phyloP scores from a whole-genome alignment of 257 asterid species.

The Plantago major region DNA sequence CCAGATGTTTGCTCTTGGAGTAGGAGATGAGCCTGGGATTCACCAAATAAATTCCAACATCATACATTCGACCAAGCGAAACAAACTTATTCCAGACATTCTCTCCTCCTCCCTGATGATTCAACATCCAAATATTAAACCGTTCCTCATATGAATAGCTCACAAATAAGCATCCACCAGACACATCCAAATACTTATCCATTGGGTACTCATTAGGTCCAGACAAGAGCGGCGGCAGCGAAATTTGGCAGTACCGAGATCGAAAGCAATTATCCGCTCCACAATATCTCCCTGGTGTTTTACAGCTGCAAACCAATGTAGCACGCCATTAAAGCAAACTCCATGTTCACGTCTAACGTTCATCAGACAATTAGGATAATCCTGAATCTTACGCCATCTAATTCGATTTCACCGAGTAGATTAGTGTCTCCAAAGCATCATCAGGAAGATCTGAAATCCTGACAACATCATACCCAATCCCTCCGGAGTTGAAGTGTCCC shows the following conservation, averaged over 20 bases:
- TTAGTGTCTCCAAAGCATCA: not conserved
- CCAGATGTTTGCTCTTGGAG: not conserved
- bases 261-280: not conserved
- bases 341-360: not conserved
- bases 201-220: no score
- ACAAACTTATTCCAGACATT: not conserved
- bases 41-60: not conserved
- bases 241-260: constrained; percentile 6
- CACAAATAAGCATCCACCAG: constrained; percentile 3
- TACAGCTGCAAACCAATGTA: not conserved
- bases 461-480: not conserved
- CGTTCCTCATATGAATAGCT: not conserved
- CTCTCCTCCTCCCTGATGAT: not conserved
- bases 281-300: not conserved
- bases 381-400: not conserved
- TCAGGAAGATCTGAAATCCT: not conserved
- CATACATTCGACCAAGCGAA: not conserved
- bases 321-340: not conserved
- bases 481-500: not conserved
- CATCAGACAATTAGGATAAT: not conserved
- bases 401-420: not conserved
- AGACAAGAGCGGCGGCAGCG: no score
- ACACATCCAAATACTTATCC: not conserved
- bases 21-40: not conserved
- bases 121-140: constrained; percentile 1